Conservation (phyloP, 257 asterid genomes). For the Solanum medicagineum region DNA sequence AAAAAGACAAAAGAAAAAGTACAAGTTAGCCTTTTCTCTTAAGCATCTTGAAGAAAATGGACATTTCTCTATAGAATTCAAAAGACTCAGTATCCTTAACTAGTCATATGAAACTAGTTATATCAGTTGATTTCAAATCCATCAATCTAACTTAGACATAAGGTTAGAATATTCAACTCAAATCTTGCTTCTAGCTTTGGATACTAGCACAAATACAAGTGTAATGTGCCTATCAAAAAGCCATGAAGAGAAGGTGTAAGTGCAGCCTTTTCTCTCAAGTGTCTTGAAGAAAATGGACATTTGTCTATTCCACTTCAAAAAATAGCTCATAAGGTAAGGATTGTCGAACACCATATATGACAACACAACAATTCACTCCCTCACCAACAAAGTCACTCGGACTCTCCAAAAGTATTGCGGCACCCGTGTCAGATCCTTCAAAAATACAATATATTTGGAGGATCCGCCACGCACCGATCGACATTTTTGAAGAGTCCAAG, state of each 20-base stretch:
- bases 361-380: background rate
- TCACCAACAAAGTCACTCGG: background rate
- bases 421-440: too few species aligned
- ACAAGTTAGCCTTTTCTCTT: background rate
- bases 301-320: background rate
- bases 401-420: too few species aligned
- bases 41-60: background rate
- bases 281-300: background rate
- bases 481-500: too few species aligned
- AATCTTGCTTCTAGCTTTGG: background rate
- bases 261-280: background rate
- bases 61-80: background rate
- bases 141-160: background rate
- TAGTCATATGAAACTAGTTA: background rate
- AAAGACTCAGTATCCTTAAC: background rate
- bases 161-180: background rate
- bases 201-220: background rate
- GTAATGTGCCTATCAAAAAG: background rate
- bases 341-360: background rate
- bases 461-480: too few species aligned
- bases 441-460: too few species aligned
- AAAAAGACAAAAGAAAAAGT: too few species aligned
- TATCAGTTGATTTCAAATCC: background rate
- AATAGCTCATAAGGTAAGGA: background rate
- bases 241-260: background rate